Evolutionary conservation across 495 filamentous ascomycete species (phyloP).

Genomic region (Friedmanniomyces simplex): DNA sequence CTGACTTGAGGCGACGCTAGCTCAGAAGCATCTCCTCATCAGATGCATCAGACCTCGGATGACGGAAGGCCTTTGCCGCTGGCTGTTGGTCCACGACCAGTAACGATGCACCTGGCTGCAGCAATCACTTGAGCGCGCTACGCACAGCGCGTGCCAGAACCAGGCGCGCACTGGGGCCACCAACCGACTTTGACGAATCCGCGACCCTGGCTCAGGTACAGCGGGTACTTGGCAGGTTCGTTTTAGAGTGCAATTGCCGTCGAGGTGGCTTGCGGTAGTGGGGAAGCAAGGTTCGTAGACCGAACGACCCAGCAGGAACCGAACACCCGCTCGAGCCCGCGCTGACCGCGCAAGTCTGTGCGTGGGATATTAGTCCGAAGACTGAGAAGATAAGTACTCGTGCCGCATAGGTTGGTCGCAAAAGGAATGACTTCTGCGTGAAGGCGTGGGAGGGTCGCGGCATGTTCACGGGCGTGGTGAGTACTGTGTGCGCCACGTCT

Average conservation of each 20-base stretch:
- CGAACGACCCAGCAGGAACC: not conserved
- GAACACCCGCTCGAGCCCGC: constrained; percentile 1
- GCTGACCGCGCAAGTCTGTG: too few species aligned
- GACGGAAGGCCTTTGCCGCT: too few species aligned
- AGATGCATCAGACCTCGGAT: not conserved
- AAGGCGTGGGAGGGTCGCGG: too few species aligned
- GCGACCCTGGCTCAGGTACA: not conserved
- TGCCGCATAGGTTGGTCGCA: too few species aligned
- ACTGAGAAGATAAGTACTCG: too few species aligned
- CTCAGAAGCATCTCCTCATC: not conserved
- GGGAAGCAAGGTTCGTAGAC: not conserved
- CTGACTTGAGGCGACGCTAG: constrained; percentile 1
- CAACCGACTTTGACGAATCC: not conserved
- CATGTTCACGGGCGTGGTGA: too few species aligned
- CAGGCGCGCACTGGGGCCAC: not conserved
- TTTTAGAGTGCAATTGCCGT: constrained; percentile 4
- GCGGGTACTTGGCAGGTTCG: not conserved
- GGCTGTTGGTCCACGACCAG: too few species aligned
- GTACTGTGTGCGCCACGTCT: not conserved
- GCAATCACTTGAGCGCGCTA: too few species aligned
- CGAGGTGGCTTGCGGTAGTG: constrained; percentile 1
- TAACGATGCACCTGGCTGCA: too few species aligned
- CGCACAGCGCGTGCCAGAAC: too few species aligned
- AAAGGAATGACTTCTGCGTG: too few species aligned
- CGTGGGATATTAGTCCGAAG: too few species aligned